Conservation (phyloP, 768 basidiomycete genomes). For the Hygrocybe coccinea region DNA sequence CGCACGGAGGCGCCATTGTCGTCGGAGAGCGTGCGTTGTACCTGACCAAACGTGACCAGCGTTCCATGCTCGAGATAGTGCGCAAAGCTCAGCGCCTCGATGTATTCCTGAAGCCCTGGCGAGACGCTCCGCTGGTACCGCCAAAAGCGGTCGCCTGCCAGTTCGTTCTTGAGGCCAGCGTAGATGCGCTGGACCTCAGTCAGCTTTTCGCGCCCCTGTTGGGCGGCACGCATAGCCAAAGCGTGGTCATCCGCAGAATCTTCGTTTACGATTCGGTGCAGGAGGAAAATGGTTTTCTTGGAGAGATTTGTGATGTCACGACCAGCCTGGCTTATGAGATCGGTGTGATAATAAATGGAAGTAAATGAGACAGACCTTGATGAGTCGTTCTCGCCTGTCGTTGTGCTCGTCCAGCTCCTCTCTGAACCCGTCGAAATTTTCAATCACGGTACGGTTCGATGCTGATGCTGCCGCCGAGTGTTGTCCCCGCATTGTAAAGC, state of each 20-base stretch:
- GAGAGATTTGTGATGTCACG: conserved; percentile 88
- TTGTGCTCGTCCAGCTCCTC: conserved; percentile 75
- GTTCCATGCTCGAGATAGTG: conserved; percentile 71
- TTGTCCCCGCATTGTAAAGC: too few species aligned
- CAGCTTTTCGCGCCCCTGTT: conserved; percentile 55
- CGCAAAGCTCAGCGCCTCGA: conserved; percentile 87
- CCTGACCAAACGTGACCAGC: conserved; percentile 63
- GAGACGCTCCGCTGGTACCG: conserved; percentile 69
- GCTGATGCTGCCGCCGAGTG: conserved; percentile 5
- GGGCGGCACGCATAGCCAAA: conserved; percentile 41
- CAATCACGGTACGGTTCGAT: conserved; percentile 22
- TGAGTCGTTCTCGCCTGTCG: conserved; percentile 84
- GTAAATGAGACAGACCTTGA: conserved; percentile 55
- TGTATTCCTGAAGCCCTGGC: conserved; percentile 89
- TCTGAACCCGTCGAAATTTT: conserved; percentile 58
- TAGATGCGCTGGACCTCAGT: conserved; percentile 63
- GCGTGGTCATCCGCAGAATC: conserved; percentile 29
- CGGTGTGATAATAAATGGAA: background rate
- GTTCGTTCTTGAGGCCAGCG: conserved; percentile 52
- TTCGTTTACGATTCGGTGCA: conserved; percentile 63
- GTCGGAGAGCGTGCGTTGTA: conserved; percentile 61
- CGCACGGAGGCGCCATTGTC: conserved; percentile 60
- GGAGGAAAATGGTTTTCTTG: conserved; percentile 90
- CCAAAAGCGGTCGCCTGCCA: conserved; percentile 72
- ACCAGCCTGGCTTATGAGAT: conserved; percentile 46